These are phyloP conservation scores for Reutealis trisperma DNA, from an alignment of 345 rosid genomes.

Conservation along the genomic window DNA sequence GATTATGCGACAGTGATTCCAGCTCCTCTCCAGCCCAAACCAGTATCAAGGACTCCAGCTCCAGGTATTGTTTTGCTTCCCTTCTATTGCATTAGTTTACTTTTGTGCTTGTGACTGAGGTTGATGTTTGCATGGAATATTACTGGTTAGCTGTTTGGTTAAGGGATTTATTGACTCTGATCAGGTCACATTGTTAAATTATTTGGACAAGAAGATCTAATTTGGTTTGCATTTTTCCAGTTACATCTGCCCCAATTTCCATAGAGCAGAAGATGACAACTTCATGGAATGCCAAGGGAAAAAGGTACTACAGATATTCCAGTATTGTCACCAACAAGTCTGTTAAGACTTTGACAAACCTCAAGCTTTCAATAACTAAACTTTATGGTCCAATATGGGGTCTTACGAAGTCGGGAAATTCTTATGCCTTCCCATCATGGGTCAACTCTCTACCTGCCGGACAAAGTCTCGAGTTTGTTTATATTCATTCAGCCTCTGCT, in stretches of 20 bases:
- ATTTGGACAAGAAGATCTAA: conserved; percentile 1
- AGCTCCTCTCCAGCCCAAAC: conserved; percentile 47
- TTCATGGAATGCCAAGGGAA: conserved; percentile 74
- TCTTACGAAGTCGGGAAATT: conserved; percentile 51
- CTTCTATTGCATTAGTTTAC: no score
- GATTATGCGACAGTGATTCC: conserved; percentile 51
- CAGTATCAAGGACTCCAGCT: conserved; percentile 50
- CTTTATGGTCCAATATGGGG: conserved; percentile 99
- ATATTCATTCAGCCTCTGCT: conserved; percentile 73
- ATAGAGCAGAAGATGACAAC: conserved; percentile 72
- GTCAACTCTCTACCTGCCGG: conserved; percentile 63
- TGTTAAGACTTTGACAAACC: conserved; percentile 53
- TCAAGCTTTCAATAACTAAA: conserved; percentile 68
- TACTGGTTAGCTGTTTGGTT: background rate
- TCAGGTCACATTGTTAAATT: background rate
- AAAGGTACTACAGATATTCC: conserved; percentile 82
- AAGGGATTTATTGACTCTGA: background rate
- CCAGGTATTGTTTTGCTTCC: conserved; percentile 49
- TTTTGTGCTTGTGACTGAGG: no score
- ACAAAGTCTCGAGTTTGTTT: conserved; percentile 81
- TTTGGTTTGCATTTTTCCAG: conserved; percentile 33
- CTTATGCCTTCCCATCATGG: conserved; percentile 78
- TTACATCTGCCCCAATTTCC: conserved; percentile 55
- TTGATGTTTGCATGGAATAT: no score
- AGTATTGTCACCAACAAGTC: conserved; percentile 76